Percentiles rank a stretch among this genome's conserved stretches.
Conservation (phyloP, 1,284 basidiomycete species). For the Tremellales sp. region DNA sequence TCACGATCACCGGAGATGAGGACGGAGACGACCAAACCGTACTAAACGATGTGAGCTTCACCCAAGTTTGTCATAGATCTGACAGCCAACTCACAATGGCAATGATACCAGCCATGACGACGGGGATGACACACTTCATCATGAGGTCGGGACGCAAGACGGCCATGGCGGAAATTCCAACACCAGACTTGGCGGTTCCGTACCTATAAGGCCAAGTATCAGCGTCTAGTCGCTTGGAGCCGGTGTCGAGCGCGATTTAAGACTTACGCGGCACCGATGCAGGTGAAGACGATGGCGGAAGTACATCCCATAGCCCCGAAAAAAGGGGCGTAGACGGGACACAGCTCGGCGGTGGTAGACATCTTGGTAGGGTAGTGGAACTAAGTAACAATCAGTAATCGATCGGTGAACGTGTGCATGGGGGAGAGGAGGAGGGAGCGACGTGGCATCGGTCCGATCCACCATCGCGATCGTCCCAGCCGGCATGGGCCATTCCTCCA, state of each 20-base stretch:
- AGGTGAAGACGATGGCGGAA: constrained; percentile 94
- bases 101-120: constrained; percentile 99
- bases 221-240: background rate
- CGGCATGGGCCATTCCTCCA: too few relatives aligned
- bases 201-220: constrained; percentile 39
- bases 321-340: constrained; percentile 93
- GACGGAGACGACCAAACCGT: constrained; percentile 90
- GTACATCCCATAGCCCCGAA: constrained; percentile 98
- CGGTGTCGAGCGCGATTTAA: background rate
- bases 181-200: constrained; percentile 97
- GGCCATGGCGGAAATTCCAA: constrained; percentile 98
- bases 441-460: background rate
- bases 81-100: constrained; percentile 57
- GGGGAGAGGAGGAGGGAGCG: background rate
- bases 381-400: too few relatives aligned
- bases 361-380: constrained; percentile 48
- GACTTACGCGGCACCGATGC: constrained; percentile 53
- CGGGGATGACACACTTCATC: constrained; percentile 94
- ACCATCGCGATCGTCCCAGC: background rate
- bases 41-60: constrained; percentile 44
- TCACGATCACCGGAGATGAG: constrained; percentile 72
- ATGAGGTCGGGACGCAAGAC: constrained; percentile 90
- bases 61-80: background rate
- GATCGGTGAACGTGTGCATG: background rate
- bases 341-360: constrained; percentile 71